Evolutionary conservation across 352 stramenopile species (phyloP).

Genomic region (Nothophytophthora sp.): DNA sequence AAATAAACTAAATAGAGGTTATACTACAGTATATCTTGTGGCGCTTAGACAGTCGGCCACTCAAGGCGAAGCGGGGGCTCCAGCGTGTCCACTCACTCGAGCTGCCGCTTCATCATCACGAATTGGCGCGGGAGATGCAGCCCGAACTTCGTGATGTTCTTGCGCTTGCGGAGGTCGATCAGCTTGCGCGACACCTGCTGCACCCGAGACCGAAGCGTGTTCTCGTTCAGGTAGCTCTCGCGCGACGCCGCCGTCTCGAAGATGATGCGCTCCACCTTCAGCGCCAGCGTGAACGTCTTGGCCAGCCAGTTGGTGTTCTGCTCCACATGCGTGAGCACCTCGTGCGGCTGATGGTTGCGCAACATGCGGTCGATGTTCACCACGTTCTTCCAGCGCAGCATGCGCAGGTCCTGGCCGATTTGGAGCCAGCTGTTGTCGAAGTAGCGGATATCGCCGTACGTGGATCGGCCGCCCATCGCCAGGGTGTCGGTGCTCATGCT

Average conservation of each 20-base stretch:
- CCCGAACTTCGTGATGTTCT: constrained; percentile 44
- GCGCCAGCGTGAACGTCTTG: constrained; percentile 65
- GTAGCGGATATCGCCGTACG: constrained; percentile 18
- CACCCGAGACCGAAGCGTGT: constrained; percentile 57
- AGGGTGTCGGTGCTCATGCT: constrained; percentile 6
- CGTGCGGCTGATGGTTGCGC: constrained; percentile 54
- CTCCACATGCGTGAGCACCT: constrained; percentile 64
- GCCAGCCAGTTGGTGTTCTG: constrained; percentile 66
- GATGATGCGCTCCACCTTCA: constrained; percentile 74
- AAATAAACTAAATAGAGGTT: constrained; percentile 22
- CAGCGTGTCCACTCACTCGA: constrained; percentile 1
- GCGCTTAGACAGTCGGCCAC: too few species aligned
- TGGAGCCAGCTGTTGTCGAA: constrained; percentile 23
- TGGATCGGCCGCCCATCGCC: neutral
- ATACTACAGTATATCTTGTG: constrained; percentile 9
- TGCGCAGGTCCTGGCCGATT: constrained; percentile 32
- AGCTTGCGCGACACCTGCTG: constrained; percentile 52
- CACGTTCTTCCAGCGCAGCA: constrained; percentile 47
- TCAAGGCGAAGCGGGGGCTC: neutral
- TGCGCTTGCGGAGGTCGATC: constrained; percentile 56
- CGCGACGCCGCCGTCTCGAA: constrained; percentile 52
- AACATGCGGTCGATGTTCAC: constrained; percentile 68
- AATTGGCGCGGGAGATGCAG: constrained; percentile 5
- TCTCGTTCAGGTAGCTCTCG: constrained; percentile 65
- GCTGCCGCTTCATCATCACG: neutral